phyloP scores from a whole-genome alignment of 768 basidiomycete species.

The Heimioporus sp. region DNA sequence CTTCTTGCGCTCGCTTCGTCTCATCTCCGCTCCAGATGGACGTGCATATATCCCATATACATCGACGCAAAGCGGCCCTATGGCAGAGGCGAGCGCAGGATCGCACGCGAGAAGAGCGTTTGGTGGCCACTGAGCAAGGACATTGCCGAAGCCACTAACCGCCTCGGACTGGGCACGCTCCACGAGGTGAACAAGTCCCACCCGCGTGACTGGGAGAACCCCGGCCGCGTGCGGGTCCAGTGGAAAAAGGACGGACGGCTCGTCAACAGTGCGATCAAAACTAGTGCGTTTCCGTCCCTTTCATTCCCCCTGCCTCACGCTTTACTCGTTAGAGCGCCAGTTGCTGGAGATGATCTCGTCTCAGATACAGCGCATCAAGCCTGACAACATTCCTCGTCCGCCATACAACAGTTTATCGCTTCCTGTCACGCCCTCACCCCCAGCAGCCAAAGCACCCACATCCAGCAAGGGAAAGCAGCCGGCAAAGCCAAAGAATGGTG shows the following conservation, averaged over 20 bases:
- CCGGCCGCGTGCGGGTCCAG: slow-evolving; percentile 90
- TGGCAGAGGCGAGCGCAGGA: slow-evolving; percentile 77
- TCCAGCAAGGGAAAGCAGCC: slow-evolving; percentile 50
- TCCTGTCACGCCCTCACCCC: slow-evolving; percentile 26
- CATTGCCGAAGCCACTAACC: slow-evolving; percentile 79
- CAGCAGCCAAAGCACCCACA: slow-evolving; percentile 30
- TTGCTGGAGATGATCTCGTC: slow-evolving; percentile 71
- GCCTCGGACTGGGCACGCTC: slow-evolving; percentile 74
- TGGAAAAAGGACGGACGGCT: slow-evolving; percentile 80
- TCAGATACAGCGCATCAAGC: slow-evolving; percentile 71
- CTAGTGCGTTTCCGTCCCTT: slow-evolving; percentile 52
- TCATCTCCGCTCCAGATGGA: slow-evolving; percentile 62
- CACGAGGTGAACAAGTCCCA: slow-evolving; percentile 91
- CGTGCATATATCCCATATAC: slow-evolving; percentile 95
- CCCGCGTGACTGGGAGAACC: slow-evolving; percentile 98
- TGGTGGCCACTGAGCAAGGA: slow-evolving; percentile 97
- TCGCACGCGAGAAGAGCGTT: slow-evolving; percentile 72
- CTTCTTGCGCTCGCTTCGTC: neutral
- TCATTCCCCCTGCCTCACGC: neutral
- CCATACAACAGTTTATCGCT: slow-evolving; percentile 49
- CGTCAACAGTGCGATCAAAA: slow-evolving; percentile 66
- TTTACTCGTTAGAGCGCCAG: slow-evolving; percentile 61
- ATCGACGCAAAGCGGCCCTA: slow-evolving; percentile 93
- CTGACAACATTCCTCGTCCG: slow-evolving; percentile 63
- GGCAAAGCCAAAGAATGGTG: slow-evolving; percentile 44